Evolutionary conservation across 805 yeast species (phyloP).

Genomic region (Cyberlindnera euphorbiae): DNA sequence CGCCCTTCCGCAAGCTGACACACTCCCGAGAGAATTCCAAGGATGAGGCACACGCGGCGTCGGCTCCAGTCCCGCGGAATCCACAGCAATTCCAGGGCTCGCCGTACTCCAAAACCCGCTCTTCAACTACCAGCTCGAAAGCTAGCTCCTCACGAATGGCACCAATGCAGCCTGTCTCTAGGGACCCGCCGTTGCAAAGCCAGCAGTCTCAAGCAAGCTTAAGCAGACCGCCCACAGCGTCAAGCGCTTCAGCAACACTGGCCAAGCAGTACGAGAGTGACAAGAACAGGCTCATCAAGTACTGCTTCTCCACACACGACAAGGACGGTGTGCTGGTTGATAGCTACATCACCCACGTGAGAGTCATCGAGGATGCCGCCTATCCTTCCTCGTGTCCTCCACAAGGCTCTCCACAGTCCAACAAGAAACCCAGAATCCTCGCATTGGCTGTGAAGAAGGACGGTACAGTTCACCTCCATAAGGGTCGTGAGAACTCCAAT

Average conservation of each 20-base stretch:
- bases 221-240: conserved; percentile 24
- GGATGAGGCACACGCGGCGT: conserved; percentile 18
- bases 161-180: background rate
- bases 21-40: conserved; percentile 30
- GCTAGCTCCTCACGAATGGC: background rate
- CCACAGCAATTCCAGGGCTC: conserved; percentile 4
- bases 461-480: conserved; percentile 71
- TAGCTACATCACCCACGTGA: conserved; percentile 70
- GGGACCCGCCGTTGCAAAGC: background rate
- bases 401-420: conserved; percentile 36
- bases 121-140: no score
- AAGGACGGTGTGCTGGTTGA: conserved; percentile 41
- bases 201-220: conserved; percentile 24
- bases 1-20: conserved; percentile 32
- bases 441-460: conserved; percentile 53
- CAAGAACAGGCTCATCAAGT: conserved; percentile 41
- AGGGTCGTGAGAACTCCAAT: conserved; percentile 76
- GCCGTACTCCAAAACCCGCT: no score
- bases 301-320: conserved; percentile 45
- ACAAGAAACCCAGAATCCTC: conserved; percentile 58
- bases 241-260: conserved; percentile 30
- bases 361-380: conserved; percentile 68
- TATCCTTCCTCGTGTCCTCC: conserved; percentile 72
- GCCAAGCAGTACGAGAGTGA: conserved; percentile 59
- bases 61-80: background rate